Evolutionary conservation across 2,329 filamentous ascomycete species (phyloP), one percentile per base, ranked within the genome.

Genomic region (Fusarium napiforme): DNA sequence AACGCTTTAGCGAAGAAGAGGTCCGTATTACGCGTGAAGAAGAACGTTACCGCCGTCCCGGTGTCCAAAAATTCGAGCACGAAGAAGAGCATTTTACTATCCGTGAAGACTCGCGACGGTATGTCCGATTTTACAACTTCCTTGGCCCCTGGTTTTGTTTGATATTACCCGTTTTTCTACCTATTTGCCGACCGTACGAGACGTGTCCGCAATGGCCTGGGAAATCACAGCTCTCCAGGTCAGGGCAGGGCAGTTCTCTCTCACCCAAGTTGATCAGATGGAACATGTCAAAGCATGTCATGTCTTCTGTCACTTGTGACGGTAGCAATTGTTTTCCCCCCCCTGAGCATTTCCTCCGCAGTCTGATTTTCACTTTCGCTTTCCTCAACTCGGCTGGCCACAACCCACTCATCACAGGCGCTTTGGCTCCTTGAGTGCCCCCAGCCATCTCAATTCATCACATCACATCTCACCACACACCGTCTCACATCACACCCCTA

Each of bases 1-100:
- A 90, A 79, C 89, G 87, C 84, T 88, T 88, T 86, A 90, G 88
- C 86, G 91, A 94, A 87, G 93, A 97, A 90, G 93, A 97, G 88
- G 90, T 97, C 87, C 89, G 85, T 81, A 92, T 93, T 84, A 91
- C 93, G 86, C 90, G 89, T 86, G 91, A 93, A 87, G 91, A 93
- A 87, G 91, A 95, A 85, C 89, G 86, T 84, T 87, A 91, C 87
- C 91, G 88, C 87, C 92, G 91, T 89, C 90, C 92, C 87, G 89
- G 88, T 81, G 87, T 86, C 85, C 86, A 86, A 81, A 64, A 78
- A 43, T 73, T 71, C 81, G 66, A 77, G 50, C 74, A 70, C 60
- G 52, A 77, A 66, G 67, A 76, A 74, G 73, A 77, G 56, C 71
- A 77, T 63, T 79, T 81, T 79, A 79, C 71, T 57, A 67, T 82